These are phyloP conservation scores for Daldinia decipiens DNA, from an alignment of 495 filamentous ascomycete species.

Conservation along the genomic window DNA sequence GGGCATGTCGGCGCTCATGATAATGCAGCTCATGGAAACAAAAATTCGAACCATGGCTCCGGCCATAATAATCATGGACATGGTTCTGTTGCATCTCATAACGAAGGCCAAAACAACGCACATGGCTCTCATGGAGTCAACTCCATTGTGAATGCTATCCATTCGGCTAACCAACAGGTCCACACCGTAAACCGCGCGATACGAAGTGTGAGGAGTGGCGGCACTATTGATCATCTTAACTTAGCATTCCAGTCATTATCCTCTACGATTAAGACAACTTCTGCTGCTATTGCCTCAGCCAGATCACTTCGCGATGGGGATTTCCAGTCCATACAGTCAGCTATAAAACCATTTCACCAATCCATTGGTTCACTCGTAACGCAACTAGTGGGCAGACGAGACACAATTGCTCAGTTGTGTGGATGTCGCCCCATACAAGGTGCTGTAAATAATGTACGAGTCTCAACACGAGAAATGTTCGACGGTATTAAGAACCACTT, in stretches of 20 bases:
- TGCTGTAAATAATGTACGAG: constrained; percentile 30
- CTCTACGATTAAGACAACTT: constrained; percentile 21
- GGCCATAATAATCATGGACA: neutral
- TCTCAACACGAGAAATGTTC: constrained; percentile 35
- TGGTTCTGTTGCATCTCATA: constrained; percentile 4
- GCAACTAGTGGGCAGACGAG: constrained; percentile 27
- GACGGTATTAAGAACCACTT: constrained; percentile 27
- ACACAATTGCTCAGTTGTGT: constrained; percentile 27
- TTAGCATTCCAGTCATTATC: constrained; percentile 30
- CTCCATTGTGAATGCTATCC: constrained; percentile 32
- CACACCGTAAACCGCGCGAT: constrained; percentile 29
- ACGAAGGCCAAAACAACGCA: constrained; percentile 16
- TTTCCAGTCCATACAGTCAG: constrained; percentile 25
- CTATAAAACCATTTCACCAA: constrained; percentile 29
- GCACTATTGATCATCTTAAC: constrained; percentile 31
- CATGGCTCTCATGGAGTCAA: constrained; percentile 21
- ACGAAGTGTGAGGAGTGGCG: constrained; percentile 22
- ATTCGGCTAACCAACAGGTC: constrained; percentile 29
- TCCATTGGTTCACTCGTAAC: constrained; percentile 38
- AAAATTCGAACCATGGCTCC: constrained; percentile 12
- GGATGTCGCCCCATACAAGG: constrained; percentile 34
- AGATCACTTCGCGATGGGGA: constrained; percentile 18
- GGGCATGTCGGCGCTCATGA: constrained; percentile 1
- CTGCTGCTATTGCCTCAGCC: constrained; percentile 10
- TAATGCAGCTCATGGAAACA: constrained; percentile 1